Conservation (phyloP, 306 rosid species). For the Malus sieversii region DNA sequence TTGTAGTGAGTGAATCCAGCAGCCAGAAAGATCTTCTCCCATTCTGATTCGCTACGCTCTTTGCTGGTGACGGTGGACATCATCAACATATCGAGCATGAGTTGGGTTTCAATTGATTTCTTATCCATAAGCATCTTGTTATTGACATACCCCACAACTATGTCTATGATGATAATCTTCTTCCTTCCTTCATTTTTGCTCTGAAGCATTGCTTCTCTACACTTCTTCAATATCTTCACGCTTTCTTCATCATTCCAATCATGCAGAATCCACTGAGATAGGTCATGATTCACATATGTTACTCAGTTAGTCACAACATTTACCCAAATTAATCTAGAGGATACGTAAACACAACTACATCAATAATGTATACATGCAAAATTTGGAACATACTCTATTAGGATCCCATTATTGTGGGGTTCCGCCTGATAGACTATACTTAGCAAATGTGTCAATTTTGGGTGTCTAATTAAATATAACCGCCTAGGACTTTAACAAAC, state of each 20-base stretch:
- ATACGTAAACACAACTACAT: not conserved
- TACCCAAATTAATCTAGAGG: not conserved
- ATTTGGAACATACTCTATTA: too few relatives aligned
- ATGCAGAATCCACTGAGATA: conserved; percentile 25
- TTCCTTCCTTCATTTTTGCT: conserved; percentile 8
- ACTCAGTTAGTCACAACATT: not conserved
- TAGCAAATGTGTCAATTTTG: too few relatives aligned
- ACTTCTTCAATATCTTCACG: conserved; percentile 11
- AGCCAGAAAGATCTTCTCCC: too few relatives aligned
- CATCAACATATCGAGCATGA: too few relatives aligned
- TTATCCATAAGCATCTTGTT: not conserved
- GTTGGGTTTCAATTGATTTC: too few relatives aligned
- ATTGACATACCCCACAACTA: not conserved
- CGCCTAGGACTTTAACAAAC: too few relatives aligned
- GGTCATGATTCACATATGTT: not conserved
- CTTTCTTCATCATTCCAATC: conserved; percentile 30
- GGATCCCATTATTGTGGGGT: too few relatives aligned
- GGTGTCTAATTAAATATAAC: too few relatives aligned
- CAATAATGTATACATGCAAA: not conserved
- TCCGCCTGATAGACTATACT: too few relatives aligned
- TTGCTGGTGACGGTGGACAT: too few relatives aligned
- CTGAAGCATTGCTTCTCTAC: conserved; percentile 16
- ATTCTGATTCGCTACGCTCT: too few relatives aligned
- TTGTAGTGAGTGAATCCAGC: too few relatives aligned
- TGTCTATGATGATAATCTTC: conserved; percentile 22